Conservation (phyloP, 202 grass and related monocot genomes). For the Setaria italica region DNA sequence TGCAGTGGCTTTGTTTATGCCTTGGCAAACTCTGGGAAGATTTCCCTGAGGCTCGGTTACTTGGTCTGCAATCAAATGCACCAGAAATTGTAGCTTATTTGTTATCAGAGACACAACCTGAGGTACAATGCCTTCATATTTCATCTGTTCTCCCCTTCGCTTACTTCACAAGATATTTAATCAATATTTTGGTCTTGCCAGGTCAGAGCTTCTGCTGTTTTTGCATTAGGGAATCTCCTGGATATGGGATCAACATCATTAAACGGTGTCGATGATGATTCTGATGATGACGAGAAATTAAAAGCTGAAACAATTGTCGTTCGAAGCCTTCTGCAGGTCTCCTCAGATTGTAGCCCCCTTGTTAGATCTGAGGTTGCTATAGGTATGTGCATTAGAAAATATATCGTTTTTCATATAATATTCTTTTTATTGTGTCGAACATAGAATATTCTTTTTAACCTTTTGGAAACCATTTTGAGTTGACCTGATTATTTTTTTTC, state of each 20-base stretch:
- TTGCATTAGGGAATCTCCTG: slow-evolving; percentile 88
- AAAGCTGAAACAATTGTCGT: slow-evolving; percentile 85
- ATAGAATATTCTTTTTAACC: slow-evolving; percentile 17
- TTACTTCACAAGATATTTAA: slow-evolving; percentile 36
- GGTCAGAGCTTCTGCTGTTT: slow-evolving; percentile 97
- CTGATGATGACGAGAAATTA: slow-evolving; percentile 89
- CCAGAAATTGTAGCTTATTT: slow-evolving; percentile 62
- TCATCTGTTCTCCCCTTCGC: slow-evolving; percentile 14
- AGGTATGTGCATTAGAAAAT: slow-evolving; percentile 59
- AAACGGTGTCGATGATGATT: slow-evolving; percentile 71
- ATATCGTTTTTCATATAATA: not conserved
- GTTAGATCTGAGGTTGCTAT: slow-evolving; percentile 90
- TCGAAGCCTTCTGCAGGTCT: slow-evolving; percentile 75
- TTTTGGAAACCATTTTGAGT: slow-evolving; percentile 47
- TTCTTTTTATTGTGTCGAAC: slow-evolving; percentile 18
- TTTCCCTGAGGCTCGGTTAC: slow-evolving; percentile 79
- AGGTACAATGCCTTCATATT: slow-evolving; percentile 61
- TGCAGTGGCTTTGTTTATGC: slow-evolving; percentile 99
- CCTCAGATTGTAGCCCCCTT: slow-evolving; percentile 90
- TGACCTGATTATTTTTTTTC: slow-evolving; percentile 51
- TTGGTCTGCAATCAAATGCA: slow-evolving; percentile 70
- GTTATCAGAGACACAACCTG: slow-evolving; percentile 82
- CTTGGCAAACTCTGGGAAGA: slow-evolving; percentile 99
- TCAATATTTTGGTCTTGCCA: slow-evolving; percentile 62
- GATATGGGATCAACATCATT: slow-evolving; percentile 69